phyloP scores from a whole-genome alignment of 208 protist species.

The Trypanosoma mega region DNA sequence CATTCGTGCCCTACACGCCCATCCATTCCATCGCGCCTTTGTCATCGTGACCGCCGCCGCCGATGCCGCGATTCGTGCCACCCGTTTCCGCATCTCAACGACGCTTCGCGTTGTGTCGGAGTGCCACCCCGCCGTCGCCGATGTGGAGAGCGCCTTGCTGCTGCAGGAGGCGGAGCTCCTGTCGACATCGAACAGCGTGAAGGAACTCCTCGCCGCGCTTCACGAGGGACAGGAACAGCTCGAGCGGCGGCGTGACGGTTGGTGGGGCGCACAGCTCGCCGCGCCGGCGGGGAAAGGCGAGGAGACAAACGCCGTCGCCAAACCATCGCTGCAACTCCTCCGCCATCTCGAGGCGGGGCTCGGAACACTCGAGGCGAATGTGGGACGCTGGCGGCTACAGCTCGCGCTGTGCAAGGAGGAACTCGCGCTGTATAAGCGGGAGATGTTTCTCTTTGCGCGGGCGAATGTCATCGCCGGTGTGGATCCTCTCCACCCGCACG shows the following conservation, averaged over 20 bases:
- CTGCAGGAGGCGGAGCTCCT: slow-evolving; percentile 75
- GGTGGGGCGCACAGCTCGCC: slow-evolving; percentile 1
- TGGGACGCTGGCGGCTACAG: slow-evolving; percentile 40
- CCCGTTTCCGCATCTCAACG: slow-evolving; percentile 16
- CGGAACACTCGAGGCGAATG: slow-evolving; percentile 28
- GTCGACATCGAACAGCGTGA: slow-evolving; percentile 43
- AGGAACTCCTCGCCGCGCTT: slow-evolving; percentile 43
- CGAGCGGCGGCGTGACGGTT: not conserved
- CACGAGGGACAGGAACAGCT: slow-evolving; percentile 9
- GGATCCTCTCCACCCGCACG: slow-evolving; percentile 10
- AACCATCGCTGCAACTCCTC: slow-evolving; percentile 24
- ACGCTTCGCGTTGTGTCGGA: slow-evolving; percentile 44
- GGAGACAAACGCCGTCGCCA: not conserved
- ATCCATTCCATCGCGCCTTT: slow-evolving; percentile 22
- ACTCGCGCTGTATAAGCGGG: slow-evolving; percentile 66
- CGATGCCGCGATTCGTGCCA: slow-evolving; percentile 3
- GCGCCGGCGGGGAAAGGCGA: not conserved
- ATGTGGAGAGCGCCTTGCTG: slow-evolving; percentile 56
- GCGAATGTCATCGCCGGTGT: slow-evolving; percentile 50
- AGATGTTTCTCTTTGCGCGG: slow-evolving; percentile 53
- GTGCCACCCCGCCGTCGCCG: slow-evolving; percentile 32
- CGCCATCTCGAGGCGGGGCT: slow-evolving; percentile 33
- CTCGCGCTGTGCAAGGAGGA: slow-evolving; percentile 83
- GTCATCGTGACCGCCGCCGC: slow-evolving; percentile 9
- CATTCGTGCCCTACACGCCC: slow-evolving; percentile 3